Evolutionary conservation across 2,329 filamentous ascomycete genomes (phyloP), one percentile per base, ranked within the genome.

Genomic region (Hypocrella siamensis): DNA sequence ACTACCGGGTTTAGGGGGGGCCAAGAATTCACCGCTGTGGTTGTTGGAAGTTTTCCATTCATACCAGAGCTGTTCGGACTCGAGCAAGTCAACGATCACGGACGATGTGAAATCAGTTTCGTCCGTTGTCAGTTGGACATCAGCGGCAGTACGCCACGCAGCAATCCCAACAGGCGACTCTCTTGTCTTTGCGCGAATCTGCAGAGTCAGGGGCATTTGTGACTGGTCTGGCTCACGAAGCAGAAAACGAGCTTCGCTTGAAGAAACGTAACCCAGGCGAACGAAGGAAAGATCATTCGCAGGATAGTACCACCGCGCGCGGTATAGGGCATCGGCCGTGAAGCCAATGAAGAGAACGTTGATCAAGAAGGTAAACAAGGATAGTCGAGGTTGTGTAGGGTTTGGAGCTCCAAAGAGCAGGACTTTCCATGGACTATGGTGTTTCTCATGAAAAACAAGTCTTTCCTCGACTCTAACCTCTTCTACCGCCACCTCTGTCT

Each of bases 41-140:
- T 90, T 86, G 49, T 90, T 92, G 0, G 85, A 93, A 1, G 86
- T 75, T 6, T 68, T 67, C 65, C 90, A 98, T 44, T 84, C 75
- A 48, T 94, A 98, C 1, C 63, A 61, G 4, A 75, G 79, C 42
- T 84, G 78, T 9, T 81, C 70, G 7, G 68, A 64, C 39, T 86
- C 63, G 17, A 51, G 56, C 11, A 79, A 57, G 1, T 70, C 67
- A 24, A 94, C 63, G 1, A 62, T 70, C 10, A 94, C 56, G 0
- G 75, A 67, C 5, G 70, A 65, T 0, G 88, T 94, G 46, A 75
- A 96, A 52, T 98, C 90, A 0, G 83, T 90, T 14, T 73, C 70
- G 32, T 86, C 73, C 28, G 70, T 69, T 1, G 92, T 74, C 51
- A 63, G 67, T 32, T 67, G 57, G 15, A 88, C 60, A 8, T 61